These are phyloP conservation scores for Lactifluus hygrophoroides DNA, from an alignment of 768 basidiomycete species.

Conservation along the genomic window DNA sequence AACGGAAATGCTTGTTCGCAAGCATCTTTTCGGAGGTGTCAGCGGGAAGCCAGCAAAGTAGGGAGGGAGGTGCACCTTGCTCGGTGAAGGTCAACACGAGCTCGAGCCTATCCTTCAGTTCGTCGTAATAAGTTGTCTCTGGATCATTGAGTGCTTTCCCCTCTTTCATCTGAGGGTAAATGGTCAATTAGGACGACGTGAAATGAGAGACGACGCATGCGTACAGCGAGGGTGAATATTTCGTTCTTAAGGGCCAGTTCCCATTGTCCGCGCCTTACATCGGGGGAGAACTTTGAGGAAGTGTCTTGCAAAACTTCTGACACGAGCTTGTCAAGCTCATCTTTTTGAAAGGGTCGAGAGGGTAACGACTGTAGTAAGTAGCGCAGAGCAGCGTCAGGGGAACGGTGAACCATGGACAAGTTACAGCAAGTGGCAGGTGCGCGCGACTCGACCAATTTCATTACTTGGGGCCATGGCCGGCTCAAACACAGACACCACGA, in stretches of 20 bases:
- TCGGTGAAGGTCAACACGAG: constrained; percentile 70
- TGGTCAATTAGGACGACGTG: background rate
- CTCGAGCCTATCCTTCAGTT: constrained; percentile 57
- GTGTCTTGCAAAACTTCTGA: constrained; percentile 12
- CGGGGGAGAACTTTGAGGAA: constrained; percentile 30
- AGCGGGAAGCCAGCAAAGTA: background rate
- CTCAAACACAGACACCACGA: background rate
- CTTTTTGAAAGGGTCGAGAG: constrained; percentile 13
- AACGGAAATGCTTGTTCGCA: constrained; percentile 72
- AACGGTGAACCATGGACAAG: constrained; percentile 12
- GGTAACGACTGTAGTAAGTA: constrained; percentile 8
- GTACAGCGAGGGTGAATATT: constrained; percentile 62
- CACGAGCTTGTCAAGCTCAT: constrained; percentile 11
- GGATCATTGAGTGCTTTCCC: constrained; percentile 51
- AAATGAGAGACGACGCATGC: background rate
- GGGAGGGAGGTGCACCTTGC: constrained; percentile 41
- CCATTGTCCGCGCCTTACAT: constrained; percentile 66
- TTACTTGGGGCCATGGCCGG: background rate
- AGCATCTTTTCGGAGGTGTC: constrained; percentile 42
- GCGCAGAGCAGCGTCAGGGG: constrained; percentile 18
- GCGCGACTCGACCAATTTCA: background rate
- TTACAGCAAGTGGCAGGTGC: background rate
- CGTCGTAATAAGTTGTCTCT: constrained; percentile 49
- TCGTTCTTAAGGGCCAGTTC: constrained; percentile 65
- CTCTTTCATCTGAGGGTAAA: constrained; percentile 48